Evolutionary conservation across 2,329 filamentous ascomycete species (phyloP), one percentile per base, ranked within the genome.

Genomic region (Epichloe typhina): DNA sequence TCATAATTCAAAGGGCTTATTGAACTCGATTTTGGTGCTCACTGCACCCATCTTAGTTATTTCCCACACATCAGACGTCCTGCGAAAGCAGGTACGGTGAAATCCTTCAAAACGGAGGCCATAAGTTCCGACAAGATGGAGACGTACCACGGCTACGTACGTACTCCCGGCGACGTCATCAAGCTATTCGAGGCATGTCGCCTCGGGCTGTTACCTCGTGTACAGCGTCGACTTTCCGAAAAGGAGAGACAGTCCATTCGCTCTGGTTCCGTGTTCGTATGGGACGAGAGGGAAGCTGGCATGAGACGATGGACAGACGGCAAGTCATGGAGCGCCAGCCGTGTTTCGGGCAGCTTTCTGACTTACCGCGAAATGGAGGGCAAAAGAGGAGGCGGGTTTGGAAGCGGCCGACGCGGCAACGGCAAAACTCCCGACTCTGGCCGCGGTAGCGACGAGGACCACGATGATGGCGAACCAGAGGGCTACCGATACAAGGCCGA

Each of bases 331-430:
- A 97, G 91, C 63, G 93, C 93, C 36, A 97, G 91, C 70, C 82
- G 93, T 55, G 93, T 98, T 0, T 97, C 91, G 0, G 93, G 93
- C 48, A 97, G 93, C 71, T 98, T 98, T 66, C 70, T 98, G 53
- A 97, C 93, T 7, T 98, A 98, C 64, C 79, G 93, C 39, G 93
- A 98, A 65, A 98, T 98, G 93, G 93, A 98, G 69, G 93, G 93
- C 67, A 97, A 97, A 75, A 80, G 93, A 55, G 90, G 90, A 50
- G 88, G 88, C 53, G 79, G 77, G 56, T 90, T 89, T 63, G 74
- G 79, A 36, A 75, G 65, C 68, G 63, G 72, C 62, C 69, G 73
- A 72, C 69, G 76, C 62, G 72, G 76, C 54, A 75, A 73, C 21
- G 83, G 82, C 54, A 91, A 89, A 71, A 90, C 88, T 8, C 88